These are phyloP conservation scores for Trichoderma sp. DNA, from an alignment of 2,329 filamentous ascomycete species.

Conservation along the genomic window DNA sequence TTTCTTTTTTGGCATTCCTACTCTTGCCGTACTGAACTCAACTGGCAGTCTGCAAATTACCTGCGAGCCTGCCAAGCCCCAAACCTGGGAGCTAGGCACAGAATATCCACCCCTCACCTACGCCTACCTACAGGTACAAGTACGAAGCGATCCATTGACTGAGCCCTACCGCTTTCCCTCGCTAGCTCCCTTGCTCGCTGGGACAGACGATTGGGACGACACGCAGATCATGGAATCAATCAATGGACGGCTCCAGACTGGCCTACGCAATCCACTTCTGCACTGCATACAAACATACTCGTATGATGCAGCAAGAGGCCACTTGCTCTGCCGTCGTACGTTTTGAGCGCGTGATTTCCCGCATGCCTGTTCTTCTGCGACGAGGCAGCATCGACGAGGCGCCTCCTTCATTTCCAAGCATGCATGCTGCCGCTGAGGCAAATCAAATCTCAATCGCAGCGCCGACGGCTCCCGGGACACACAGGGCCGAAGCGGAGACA, in stretches of 20 bases:
- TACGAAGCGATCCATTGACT: neutral
- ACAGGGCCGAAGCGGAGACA: neutral
- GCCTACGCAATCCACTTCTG: neutral
- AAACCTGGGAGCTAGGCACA: neutral
- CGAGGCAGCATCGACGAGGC: neutral
- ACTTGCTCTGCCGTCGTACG: conserved; percentile 12
- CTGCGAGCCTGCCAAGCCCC: neutral
- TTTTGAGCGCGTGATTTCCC: conserved; percentile 16
- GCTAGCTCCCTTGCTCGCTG: neutral
- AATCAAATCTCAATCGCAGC: neutral
- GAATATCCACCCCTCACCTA: neutral
- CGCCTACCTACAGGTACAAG: neutral
- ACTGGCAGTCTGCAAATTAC: neutral
- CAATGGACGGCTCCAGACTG: conserved; percentile 4
- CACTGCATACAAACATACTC: neutral
- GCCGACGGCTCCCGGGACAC: neutral
- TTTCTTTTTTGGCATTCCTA: neutral
- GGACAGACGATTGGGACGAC: neutral
- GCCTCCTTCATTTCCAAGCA: conserved; percentile 13
- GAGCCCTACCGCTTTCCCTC: neutral
- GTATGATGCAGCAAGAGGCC: neutral
- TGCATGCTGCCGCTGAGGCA: conserved; percentile 7
- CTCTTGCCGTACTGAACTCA: neutral
- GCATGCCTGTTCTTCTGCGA: conserved; percentile 16
- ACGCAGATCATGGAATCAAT: neutral